Evolutionary conservation across 2,329 filamentous ascomycete species (phyloP).

Genomic region (Epichloe typhina): DNA sequence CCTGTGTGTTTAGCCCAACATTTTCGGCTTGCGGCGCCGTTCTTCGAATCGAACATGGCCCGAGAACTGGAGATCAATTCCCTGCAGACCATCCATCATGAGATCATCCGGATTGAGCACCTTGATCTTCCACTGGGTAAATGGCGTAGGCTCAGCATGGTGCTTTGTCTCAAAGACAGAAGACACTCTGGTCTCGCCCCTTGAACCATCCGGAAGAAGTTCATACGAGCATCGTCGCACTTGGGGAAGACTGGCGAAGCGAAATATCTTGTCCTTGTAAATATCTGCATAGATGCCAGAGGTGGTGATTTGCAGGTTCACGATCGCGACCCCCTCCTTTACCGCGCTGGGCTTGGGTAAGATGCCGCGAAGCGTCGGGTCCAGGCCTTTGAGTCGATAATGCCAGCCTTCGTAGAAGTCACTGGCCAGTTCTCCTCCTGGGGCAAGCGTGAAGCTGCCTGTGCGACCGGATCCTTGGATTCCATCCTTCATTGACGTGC

Average conservation of each 20-base stretch:
- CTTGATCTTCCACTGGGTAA: neutral
- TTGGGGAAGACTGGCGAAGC: neutral
- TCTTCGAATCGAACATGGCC: neutral
- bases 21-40: neutral
- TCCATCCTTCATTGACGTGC: neutral
- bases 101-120: neutral
- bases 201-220: neutral
- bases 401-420: neutral
- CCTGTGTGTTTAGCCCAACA: neutral
- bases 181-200: neutral
- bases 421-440: neutral
- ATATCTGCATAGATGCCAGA: neutral
- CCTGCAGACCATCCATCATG: neutral
- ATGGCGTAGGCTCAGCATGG: neutral
- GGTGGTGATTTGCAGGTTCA: neutral
- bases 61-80: neutral
- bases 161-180: neutral
- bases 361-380: neutral
- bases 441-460: neutral
- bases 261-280: neutral
- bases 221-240: neutral
- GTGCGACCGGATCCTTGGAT: neutral
- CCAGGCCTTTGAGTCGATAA: neutral
- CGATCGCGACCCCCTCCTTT: neutral
- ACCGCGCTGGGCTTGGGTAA: neutral